Evolutionary conservation across 441 rosid species (phyloP), one percentile per base, ranked within the genome.

Genomic region (Geranium incanum): DNA sequence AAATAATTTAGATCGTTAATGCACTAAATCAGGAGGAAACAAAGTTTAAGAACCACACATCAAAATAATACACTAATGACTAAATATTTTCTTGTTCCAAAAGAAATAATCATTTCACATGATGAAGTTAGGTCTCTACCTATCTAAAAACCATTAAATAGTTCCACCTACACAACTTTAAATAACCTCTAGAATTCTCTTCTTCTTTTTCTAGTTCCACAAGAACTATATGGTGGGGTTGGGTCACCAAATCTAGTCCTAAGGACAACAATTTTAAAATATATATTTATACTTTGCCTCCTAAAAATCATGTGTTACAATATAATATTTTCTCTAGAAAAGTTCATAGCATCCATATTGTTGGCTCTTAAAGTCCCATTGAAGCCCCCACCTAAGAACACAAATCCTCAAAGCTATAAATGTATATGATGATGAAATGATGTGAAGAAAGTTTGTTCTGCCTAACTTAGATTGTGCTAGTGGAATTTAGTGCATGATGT

Each of bases 401-500:
- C 50, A 43, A 6, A 43, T 43, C 11, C 11, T 43, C 50, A 59
- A 59, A 59, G 65, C 65, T 23, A 65, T 65, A 62, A 0, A 15
- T 15, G 5, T 6, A 9, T 33, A 65, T 23, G 66, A 62, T 7
- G 36, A 62, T 28, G 38, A 23, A 36, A 65, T 65, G 39, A 65
- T 65, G 16, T 23, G 41, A 28, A 23, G 15, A 28, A 65, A 12
- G 41, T 11, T 65, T 65, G 33, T 28, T 65, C 12, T 3, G 12
- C 68, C 39, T 23, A 36, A 62, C 33, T 28, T 6, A 23, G 16
- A 28, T 23, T 2, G 8, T 23, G 2, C 5, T 3, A 33, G 7
- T 64, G 38, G 11, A 64, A 28, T 64, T 21, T 64, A 64, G 67
- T 60, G 6, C 57, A 57, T 59, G 43, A 70, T 60, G 41, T 19